Base-by-base conservation (phyloP, 2,329 filamentous ascomycete genomes). In the Aspergillus awamori region DNA sequence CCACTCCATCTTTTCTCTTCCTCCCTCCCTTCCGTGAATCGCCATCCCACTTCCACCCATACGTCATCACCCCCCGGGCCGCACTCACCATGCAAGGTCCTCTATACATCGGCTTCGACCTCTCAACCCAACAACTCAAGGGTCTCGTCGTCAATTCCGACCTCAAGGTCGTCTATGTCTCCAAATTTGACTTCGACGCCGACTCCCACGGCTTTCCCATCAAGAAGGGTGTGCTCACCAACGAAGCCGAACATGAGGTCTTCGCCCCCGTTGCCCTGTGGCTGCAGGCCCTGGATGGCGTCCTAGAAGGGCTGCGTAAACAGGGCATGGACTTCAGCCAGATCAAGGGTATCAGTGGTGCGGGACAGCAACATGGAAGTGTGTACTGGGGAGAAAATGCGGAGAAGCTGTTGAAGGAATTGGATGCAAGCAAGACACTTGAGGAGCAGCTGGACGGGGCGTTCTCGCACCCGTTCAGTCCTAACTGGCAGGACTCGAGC, bases 401-500 rank as follows among this genome's bases (percentile, higher is more conserved):
- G 5, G 89, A 91, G 72, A 71, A 77, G 7, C 72, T 89, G 47
- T 83, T 98, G 47, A 79, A 75, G 4, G 79, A 71, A 11, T 79
- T 98, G 47, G 83, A 91, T 66, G 73, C 83, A 2, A 78, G 78
- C 20, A 85, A 85, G 73, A 79, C 83, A 0, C 80, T 98, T 51
- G 83, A 90, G 53, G 87, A 90, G 62, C 93, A 96, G 79, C 81
- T 98, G 26, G 79, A 81, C 8, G 80, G 79, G 3, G 90, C 89
- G 0, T 91, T 98, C 72, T 90, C 93, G 15, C 90, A 96, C 75
- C 88, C 90, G 4, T 93, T 88, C 79, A 93, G 92, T 66, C 95
- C 95, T 7, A 99, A 98, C 76, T 99, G 95, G 95, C 95, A 98
- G 79, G 95, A 99, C 76, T 90, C 93, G 63, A 97, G 93, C 79